Conservation (phyloP, 768 basidiomycete genomes). For the Dictyophora rubrovolvata region DNA sequence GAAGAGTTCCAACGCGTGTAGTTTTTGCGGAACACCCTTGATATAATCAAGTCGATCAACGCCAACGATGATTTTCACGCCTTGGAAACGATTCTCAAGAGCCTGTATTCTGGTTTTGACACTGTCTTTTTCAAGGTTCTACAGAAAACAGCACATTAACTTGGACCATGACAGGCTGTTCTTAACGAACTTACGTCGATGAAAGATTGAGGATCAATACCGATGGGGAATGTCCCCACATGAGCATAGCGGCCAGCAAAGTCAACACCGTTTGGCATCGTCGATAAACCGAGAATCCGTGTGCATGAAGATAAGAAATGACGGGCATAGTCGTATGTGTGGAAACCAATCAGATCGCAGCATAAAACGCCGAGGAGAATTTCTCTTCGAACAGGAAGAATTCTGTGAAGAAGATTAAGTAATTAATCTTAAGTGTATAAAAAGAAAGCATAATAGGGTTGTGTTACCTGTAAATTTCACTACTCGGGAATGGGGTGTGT, state of each 20-base stretch:
- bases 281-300: slow-evolving; percentile 86
- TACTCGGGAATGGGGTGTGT: slow-evolving; percentile 96
- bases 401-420: slow-evolving; percentile 47
- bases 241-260: slow-evolving; percentile 92
- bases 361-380: slow-evolving; percentile 94
- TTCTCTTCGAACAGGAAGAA: slow-evolving; percentile 92
- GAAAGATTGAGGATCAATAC: slow-evolving; percentile 92
- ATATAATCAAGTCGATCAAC: slow-evolving; percentile 99
- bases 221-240: slow-evolving; percentile 98
- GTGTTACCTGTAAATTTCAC: slow-evolving; percentile 87
- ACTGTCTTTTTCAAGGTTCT: slow-evolving; percentile 71
- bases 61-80: slow-evolving; percentile 95
- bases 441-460: neutral
- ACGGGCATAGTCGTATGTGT: slow-evolving; percentile 98
- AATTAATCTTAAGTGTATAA: neutral
- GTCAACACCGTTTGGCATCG: slow-evolving; percentile 97
- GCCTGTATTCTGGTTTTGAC: slow-evolving; percentile 75
- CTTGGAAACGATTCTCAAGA: slow-evolving; percentile 84
- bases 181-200: slow-evolving; percentile 45
- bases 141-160: slow-evolving; percentile 9
- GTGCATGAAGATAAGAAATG: slow-evolving; percentile 99
- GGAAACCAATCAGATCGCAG: slow-evolving; percentile 97
- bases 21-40: slow-evolving; percentile 98
- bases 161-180: neutral
- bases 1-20: slow-evolving; percentile 95